phyloP scores from a whole-genome alignment of 352 stramenopile genomes.

The Phytophthora pistaciae region DNA sequence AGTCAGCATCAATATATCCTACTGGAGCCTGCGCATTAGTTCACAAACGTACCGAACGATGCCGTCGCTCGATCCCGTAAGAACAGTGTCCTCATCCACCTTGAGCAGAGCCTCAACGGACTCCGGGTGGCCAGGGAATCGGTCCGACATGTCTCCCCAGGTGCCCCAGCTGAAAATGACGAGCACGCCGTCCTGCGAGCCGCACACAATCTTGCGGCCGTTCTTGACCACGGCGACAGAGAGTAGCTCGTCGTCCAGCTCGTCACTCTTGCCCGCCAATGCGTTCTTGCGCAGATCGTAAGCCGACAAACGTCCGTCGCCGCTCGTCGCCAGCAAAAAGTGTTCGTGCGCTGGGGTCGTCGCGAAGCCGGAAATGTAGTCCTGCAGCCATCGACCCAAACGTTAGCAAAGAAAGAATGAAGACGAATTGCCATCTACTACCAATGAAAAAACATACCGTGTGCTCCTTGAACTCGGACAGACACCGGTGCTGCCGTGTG shows the following conservation, averaged over 20 bases:
- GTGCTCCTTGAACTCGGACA: conserved; percentile 94
- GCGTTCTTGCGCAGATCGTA: conserved; percentile 93
- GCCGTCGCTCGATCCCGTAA: conserved; percentile 96
- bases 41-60: conserved; percentile 86
- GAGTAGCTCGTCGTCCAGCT: conserved; percentile 85
- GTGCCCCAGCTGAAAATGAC: conserved; percentile 96
- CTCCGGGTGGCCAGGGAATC: conserved; percentile 95
- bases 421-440: background rate
- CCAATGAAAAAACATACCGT: conserved; percentile 46
- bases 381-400: conserved; percentile 39
- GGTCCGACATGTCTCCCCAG: conserved; percentile 97
- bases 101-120: conserved; percentile 96
- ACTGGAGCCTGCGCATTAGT: background rate
- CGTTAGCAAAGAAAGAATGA: background rate
- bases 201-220: conserved; percentile 95
- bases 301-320: conserved; percentile 92
- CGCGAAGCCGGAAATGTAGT: conserved; percentile 96
- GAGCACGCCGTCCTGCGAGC: conserved; percentile 95
- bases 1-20: conserved; percentile 6
- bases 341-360: conserved; percentile 84
- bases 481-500: conserved; percentile 81
- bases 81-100: conserved; percentile 97
- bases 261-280: conserved; percentile 83
- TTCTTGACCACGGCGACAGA: conserved; percentile 87
- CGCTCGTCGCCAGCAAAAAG: conserved; percentile 86